Conservation (phyloP, 1,284 basidiomycete species). For the Heterobasidion parviporum region DNA sequence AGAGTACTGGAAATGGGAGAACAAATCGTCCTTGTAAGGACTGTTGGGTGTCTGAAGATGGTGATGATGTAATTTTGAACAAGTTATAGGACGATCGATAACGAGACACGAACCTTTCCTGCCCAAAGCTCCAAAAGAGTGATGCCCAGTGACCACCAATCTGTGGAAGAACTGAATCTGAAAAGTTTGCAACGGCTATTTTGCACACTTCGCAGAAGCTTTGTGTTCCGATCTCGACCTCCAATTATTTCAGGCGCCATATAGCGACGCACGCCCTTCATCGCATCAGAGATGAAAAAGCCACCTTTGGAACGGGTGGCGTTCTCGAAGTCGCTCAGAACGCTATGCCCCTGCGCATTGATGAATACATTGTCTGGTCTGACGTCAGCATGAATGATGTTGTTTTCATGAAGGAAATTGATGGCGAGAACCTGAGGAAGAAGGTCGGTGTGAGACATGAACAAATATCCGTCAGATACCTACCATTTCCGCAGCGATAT, state of each 20-base stretch:
- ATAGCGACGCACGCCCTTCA: neutral
- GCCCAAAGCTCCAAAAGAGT: neutral
- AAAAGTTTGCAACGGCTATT: too few species aligned
- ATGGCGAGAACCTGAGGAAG: slow-evolving; percentile 16
- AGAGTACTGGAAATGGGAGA: neutral
- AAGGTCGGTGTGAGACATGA: neutral
- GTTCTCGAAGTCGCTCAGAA: slow-evolving; percentile 56
- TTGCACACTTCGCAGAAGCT: too few species aligned
- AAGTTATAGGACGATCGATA: neutral
- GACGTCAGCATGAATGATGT: slow-evolving; percentile 37
- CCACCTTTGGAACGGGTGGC: neutral
- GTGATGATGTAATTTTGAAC: neutral
- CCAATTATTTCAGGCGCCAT: neutral
- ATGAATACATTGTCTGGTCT: slow-evolving; percentile 63
- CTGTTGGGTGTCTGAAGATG: neutral
- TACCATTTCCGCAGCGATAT: slow-evolving; percentile 15
- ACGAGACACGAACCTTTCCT: neutral
- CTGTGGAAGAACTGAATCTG: neutral
- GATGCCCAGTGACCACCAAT: neutral
- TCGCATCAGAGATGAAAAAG: neutral
- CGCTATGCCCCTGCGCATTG: slow-evolving; percentile 56
- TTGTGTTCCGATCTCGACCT: neutral
- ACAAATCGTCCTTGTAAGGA: neutral
- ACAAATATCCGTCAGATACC: neutral
- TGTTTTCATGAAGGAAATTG: slow-evolving; percentile 16